Base-by-base conservation (phyloP, 352 stramenopile genomes). In the Globisporangium camurandrum region DNA sequence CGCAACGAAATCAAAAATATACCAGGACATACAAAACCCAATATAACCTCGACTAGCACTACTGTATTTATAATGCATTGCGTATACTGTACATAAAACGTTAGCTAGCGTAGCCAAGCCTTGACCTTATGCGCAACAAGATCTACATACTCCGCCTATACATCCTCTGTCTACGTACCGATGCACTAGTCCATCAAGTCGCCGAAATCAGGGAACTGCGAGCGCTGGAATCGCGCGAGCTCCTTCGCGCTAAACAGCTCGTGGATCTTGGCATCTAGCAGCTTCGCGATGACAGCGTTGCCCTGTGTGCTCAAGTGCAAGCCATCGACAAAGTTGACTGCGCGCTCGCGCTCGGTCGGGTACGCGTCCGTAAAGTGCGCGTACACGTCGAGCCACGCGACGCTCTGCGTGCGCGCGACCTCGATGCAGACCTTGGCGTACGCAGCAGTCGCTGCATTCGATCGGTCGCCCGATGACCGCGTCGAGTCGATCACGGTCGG, bases 361-460 rank as follows among this genome's bases (percentile, higher is more conserved):
- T 50, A 45, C 55, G 72, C 54, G 1, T 56, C 41, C 17, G 71
- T 78, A 51, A 86, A 83, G 49, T 80, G 63, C 39, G 67, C 51
- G 46, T 78, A 39, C 49, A 84, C 40, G 27, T 84, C 67, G 37
- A 88, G 51, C 30, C 65, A 59, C 3, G 55, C 40, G 10, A 80
- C 48, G 14, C 42, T 37, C 12, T 64, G 50, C 8, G 63, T 48
- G 5, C 11, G 5, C 11, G 67, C 69, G 17, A 69, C 57, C 5
- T 82, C 66, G 17, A 77, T 57, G 30, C 71, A 84, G 5, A 58
- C 57, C 19, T 20, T 53, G 4, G 76, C 76, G 45, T 88, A 86
- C 49, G 64, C 49, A 3, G 52, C 67, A 10, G 67, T 45, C 2
- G 41, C 44, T 0, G 46, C 69, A 33, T 83, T 77, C 14, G 62